phyloP scores from a whole-genome alignment of 2,329 filamentous ascomycete species.

The Alternaria sp. region DNA sequence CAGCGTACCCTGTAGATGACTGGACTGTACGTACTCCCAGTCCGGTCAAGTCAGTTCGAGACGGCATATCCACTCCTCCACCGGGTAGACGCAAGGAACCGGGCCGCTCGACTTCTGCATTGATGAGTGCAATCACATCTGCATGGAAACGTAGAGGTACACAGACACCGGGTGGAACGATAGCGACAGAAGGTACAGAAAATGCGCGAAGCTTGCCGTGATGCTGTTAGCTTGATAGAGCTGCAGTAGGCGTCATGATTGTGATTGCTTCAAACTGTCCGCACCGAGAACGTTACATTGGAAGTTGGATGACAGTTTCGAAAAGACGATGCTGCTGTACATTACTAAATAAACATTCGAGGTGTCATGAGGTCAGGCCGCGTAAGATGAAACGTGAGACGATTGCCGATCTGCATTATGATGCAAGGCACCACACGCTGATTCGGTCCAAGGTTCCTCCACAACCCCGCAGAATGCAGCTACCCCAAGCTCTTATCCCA shows the following conservation, averaged over 20 bases:
- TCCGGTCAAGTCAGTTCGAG: slow-evolving; percentile 34
- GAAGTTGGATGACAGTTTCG: no score
- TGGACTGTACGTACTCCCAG: slow-evolving; percentile 42
- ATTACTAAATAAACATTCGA: neutral
- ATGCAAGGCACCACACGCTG: slow-evolving; percentile 40
- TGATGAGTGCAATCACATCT: slow-evolving; percentile 33
- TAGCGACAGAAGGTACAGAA: neutral
- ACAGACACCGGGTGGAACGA: slow-evolving; percentile 1
- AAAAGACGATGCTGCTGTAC: neutral
- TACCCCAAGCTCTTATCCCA: slow-evolving; percentile 30
- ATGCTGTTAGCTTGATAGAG: neutral
- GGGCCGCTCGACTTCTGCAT: slow-evolving; percentile 23
- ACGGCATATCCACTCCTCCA: slow-evolving; percentile 34
- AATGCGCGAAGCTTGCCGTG: slow-evolving; percentile 18
- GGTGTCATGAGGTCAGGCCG: slow-evolving; percentile 7
- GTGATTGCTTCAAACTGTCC: neutral
- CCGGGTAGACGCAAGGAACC: slow-evolving; percentile 21
- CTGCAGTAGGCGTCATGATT: neutral
- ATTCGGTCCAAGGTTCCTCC: slow-evolving; percentile 30
- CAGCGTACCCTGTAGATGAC: slow-evolving; percentile 35
- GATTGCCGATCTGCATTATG: slow-evolving; percentile 6
- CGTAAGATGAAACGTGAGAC: slow-evolving; percentile 17
- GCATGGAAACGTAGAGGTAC: slow-evolving; percentile 36
- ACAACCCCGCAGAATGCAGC: slow-evolving; percentile 32
- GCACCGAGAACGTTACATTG: neutral